phyloP scores from a whole-genome alignment of 2,329 filamentous ascomycete genomes.

The Dryadomyces quercus-mongolicae region DNA sequence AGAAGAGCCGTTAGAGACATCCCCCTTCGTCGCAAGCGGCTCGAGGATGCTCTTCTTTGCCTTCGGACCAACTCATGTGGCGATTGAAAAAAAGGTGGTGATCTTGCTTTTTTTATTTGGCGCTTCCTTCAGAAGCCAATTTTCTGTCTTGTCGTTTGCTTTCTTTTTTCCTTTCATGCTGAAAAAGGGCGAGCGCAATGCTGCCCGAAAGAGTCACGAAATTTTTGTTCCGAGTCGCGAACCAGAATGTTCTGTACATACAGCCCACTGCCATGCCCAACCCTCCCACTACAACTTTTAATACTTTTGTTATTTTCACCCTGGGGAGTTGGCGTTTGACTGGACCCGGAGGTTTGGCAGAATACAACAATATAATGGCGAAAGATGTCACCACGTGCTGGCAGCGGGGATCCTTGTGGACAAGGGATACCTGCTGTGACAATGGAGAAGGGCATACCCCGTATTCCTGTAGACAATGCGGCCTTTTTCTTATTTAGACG shows the following conservation, averaged over 20 bases:
- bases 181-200: background rate
- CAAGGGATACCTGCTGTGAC: background rate
- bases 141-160: background rate
- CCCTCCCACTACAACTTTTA: background rate
- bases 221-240: conserved; percentile 1
- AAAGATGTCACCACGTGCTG: background rate
- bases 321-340: background rate
- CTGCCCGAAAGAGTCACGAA: conserved; percentile 3
- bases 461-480: background rate
- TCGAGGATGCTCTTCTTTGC: background rate
- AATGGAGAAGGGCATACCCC: no score
- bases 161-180: background rate
- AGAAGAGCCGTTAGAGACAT: conserved; percentile 26
- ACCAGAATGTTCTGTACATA: conserved; percentile 7
- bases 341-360: background rate
- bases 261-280: background rate
- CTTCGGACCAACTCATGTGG: no score
- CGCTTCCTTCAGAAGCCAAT: background rate
- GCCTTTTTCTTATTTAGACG: background rate
- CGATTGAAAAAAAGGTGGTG: background rate
- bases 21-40: no score
- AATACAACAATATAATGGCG: background rate
- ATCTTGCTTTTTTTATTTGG: background rate
- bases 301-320: background rate
- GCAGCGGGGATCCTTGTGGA: background rate